phyloP scores from a whole-genome alignment of 805 yeast species.

The Sungouiella thailandica region DNA sequence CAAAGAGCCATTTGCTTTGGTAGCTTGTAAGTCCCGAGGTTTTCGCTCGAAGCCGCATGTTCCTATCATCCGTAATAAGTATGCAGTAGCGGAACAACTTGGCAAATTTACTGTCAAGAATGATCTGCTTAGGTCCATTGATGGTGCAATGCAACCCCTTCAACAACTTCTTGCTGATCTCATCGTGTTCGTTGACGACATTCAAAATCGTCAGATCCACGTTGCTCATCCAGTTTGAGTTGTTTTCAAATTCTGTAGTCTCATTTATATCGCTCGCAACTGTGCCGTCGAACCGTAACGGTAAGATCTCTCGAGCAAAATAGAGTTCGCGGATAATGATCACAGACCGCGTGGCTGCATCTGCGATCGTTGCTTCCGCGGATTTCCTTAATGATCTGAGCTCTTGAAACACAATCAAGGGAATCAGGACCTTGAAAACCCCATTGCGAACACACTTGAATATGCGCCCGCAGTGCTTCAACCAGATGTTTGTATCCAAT shows the following conservation, averaged over 20 bases:
- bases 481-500: constrained; percentile 75
- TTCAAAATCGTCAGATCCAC: constrained; percentile 66
- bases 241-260: constrained; percentile 68
- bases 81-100: constrained; percentile 51
- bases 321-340: constrained; percentile 67
- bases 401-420: constrained; percentile 75
- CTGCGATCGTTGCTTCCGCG: constrained; percentile 67
- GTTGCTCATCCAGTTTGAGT: constrained; percentile 65
- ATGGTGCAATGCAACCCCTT: constrained; percentile 28
- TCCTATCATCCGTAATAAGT: constrained; percentile 68
- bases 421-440: constrained; percentile 58
- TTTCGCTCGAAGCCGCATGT: constrained; percentile 64
- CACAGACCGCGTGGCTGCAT: constrained; percentile 77
- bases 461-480: constrained; percentile 73
- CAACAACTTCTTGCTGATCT: constrained; percentile 33
- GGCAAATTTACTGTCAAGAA: constrained; percentile 33
- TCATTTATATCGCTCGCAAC: constrained; percentile 65
- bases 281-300: constrained; percentile 66
- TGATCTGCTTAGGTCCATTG: constrained; percentile 12
- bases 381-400: constrained; percentile 65
- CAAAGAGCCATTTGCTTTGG: constrained; percentile 59
- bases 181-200: constrained; percentile 41
- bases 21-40: constrained; percentile 49
- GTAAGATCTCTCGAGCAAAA: constrained; percentile 48
- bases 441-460: constrained; percentile 62